A percentile compares a stretch with the other conserved stretches of the same genome.
Evolutionary conservation across 2,329 filamentous ascomycete genomes (phyloP).

Genomic region (Colletotrichum noveboracense): DNA sequence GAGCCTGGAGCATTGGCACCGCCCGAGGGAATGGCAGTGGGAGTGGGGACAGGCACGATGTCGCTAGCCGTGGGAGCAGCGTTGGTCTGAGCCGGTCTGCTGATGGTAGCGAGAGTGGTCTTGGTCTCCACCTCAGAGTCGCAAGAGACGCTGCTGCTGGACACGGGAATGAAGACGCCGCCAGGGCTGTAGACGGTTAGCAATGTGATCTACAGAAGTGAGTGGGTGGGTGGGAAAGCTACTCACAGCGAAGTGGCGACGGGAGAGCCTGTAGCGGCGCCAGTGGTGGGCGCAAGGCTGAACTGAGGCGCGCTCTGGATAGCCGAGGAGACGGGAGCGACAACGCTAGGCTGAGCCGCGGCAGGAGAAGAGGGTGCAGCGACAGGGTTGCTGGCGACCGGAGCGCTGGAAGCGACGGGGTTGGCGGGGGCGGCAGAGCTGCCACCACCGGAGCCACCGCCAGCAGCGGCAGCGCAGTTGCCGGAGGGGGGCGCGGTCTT

Average conservation of each 20-base stretch:
- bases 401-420: constrained; percentile 22
- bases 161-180: constrained; percentile 47
- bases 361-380: background rate
- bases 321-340: background rate
- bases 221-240: background rate
- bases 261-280: constrained; percentile 17
- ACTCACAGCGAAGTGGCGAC: constrained; percentile 30
- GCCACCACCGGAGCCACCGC: constrained; percentile 28
- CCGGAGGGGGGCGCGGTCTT: constrained; percentile 41
- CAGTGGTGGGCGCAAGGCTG: background rate
- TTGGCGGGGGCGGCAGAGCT: constrained; percentile 6
- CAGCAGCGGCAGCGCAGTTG: constrained; percentile 38
- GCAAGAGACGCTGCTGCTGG: constrained; percentile 23
- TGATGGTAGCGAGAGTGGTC: constrained; percentile 29
- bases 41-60: background rate
- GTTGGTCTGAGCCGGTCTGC: constrained; percentile 23
- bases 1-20: constrained; percentile 29
- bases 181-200: constrained; percentile 39
- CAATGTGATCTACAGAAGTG: background rate
- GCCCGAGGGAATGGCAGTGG: constrained; percentile 7
- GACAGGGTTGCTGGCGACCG: background rate
- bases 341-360: background rate
- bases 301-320: background rate
- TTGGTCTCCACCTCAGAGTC: constrained; percentile 10
- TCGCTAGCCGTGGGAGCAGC: background rate